Evolutionary conservation across 306 rosid genomes (phyloP).

Genomic region (Purshia tridentata): DNA sequence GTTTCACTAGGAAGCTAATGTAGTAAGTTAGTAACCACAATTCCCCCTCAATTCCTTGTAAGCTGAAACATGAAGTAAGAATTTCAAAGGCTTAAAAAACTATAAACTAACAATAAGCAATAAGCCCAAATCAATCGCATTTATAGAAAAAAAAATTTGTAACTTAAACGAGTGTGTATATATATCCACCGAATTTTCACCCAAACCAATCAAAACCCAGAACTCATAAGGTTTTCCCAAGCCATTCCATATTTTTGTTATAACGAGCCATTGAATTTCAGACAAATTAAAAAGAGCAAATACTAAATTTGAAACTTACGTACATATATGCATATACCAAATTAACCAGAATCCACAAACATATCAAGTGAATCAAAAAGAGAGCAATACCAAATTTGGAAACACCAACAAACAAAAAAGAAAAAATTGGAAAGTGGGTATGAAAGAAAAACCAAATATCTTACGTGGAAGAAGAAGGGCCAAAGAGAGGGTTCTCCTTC

Average conservation of each 20-base stretch:
- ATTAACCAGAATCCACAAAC: background rate
- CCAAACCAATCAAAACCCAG: background rate
- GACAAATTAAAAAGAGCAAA: too few species aligned
- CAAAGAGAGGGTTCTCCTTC: constrained; percentile 72
- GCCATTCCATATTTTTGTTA: too few species aligned
- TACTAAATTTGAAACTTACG: too few species aligned
- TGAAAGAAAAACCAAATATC: background rate
- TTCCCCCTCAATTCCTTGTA: background rate
- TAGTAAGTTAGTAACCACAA: background rate
- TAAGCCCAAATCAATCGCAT: too few species aligned
- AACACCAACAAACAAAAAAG: background rate
- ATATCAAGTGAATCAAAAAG: background rate
- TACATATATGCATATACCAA: too few species aligned
- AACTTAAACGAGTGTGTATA: too few species aligned
- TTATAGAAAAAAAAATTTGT: too few species aligned
- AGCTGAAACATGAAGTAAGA: background rate
- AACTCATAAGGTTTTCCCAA: background rate
- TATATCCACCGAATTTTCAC: background rate
- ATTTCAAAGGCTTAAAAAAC: background rate
- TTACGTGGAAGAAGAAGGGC: constrained; percentile 82
- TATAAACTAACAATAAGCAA: background rate
- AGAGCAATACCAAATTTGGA: background rate
- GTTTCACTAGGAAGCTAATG: background rate
- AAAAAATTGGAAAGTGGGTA: background rate
- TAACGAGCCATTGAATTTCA: too few species aligned